Percentiles rank a stretch among this genome's conserved stretches.
These are phyloP conservation scores for Pseudogymnoascus sp. DNA, from an alignment of 2,329 filamentous ascomycete genomes.

Conservation along the genomic window DNA sequence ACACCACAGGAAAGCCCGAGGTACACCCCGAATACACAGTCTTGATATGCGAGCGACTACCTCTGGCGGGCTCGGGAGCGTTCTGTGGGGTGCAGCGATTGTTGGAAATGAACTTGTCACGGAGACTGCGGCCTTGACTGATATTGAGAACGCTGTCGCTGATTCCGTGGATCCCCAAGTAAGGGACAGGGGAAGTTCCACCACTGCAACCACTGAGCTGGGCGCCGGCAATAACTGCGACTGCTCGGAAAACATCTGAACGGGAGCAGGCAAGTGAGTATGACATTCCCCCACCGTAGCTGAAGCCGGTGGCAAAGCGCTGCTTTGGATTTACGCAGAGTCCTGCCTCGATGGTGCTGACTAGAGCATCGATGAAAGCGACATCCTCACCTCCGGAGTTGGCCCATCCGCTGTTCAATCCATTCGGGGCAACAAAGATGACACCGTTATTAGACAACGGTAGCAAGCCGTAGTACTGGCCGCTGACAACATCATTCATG, in stretches of 20 bases:
- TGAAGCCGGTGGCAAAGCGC: slow-evolving; percentile 31
- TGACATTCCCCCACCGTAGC: slow-evolving; percentile 31
- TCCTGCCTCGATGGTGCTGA: slow-evolving; percentile 25
- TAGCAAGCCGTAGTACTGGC: slow-evolving; percentile 30
- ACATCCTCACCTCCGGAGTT: slow-evolving; percentile 31
- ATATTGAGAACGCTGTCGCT: slow-evolving; percentile 31
- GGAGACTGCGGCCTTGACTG: slow-evolving; percentile 27
- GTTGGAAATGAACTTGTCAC: slow-evolving; percentile 32
- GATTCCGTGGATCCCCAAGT: slow-evolving; percentile 30
- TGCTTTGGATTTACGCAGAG: slow-evolving; percentile 29
- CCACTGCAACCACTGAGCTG: slow-evolving; percentile 25
- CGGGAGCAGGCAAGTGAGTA: slow-evolving; percentile 30
- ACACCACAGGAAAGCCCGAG: slow-evolving; percentile 29
- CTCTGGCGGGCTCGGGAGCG: slow-evolving; percentile 18
- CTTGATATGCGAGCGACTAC: slow-evolving; percentile 15
- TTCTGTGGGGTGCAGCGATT: slow-evolving; percentile 29
- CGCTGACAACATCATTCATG: slow-evolving; percentile 31
- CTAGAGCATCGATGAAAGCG: slow-evolving; percentile 28
- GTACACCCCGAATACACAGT: slow-evolving; percentile 26
- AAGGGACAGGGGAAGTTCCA: slow-evolving; percentile 29
- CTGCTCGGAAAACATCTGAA: slow-evolving; percentile 28
- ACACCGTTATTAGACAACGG: slow-evolving; percentile 25
- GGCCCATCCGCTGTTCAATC: slow-evolving; percentile 29
- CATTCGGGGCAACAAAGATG: slow-evolving; percentile 32
- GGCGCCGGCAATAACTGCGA: slow-evolving; percentile 27